Evolutionary conservation across 352 stramenopile species (phyloP), one percentile per base, ranked within the genome.

Genomic region (Globisporangium abappressorium): DNA sequence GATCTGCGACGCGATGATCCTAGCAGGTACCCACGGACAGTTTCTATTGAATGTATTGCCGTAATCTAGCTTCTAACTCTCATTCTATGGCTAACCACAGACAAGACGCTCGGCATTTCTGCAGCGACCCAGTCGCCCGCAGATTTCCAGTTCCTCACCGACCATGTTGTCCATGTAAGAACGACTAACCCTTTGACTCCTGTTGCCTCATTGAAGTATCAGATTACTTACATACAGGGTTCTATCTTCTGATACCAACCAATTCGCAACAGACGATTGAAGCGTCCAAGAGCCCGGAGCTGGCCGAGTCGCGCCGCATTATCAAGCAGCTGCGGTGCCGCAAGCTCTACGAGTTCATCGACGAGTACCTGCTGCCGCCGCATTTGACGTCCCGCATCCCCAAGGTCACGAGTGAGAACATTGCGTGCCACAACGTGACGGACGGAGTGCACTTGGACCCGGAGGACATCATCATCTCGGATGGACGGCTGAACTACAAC

Each of bases 1-100:
- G 91, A 89, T 97, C 51, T 90, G 82, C 64, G 91, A 97, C 70
- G 88, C 88, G 36, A 87, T 97, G 77, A 62, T 92, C 22, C 63
- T 85, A 12, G 87, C 91, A 3, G 71, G 74, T 84, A 71, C 59
- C 46, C 64, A 3, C 15, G 15, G 9, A 43, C 11, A 20, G 3
- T 5, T 20, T 6, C 38, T 20, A 46, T 46, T 20, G 9, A 15
- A 15, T 43, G 36, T 14, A 43, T 15, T 8, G 36, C 36, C 9
- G 0, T 43, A 22, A 28, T 22, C 36, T 54, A 54, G 9, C 12
- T 8, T n/a, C 38, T 46, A 46, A 46, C 28, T 30, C 34, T 26
- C 28, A 34, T n/a, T 64, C 60, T 46, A 22, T 71, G 49, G 15
- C 15, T 58, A 28, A 47, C 18, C 53, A 54, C 46, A 78, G 83